Conservation (phyloP, 2,329 filamentous ascomycete genomes). For the Pseudogymnoascus sp. region DNA sequence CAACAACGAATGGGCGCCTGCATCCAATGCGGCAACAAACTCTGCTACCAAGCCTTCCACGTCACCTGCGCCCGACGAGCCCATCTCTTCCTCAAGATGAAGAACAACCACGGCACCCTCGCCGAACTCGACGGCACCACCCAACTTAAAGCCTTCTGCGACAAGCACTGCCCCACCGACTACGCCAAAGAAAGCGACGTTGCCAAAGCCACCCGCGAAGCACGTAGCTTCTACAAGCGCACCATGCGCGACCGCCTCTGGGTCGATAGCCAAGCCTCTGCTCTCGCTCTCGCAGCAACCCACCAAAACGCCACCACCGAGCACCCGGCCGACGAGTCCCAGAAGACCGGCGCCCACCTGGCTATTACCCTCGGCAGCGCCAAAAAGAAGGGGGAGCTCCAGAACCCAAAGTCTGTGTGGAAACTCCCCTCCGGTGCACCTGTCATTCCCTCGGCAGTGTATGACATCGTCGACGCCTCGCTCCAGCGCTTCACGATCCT, state of each 20-base stretch:
- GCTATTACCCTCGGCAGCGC: conserved; percentile 63
- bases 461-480: conserved; percentile 75
- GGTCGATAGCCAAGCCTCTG: conserved; percentile 82
- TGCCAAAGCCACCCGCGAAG: conserved; percentile 67
- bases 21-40: conserved; percentile 96
- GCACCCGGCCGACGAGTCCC: conserved; percentile 70
- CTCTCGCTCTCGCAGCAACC: conserved; percentile 68
- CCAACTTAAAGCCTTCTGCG: conserved; percentile 87
- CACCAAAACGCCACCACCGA: conserved; percentile 56
- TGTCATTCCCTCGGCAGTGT: conserved; percentile 82
- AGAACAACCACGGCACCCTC: conserved; percentile 72
- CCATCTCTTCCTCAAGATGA: conserved; percentile 90
- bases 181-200: conserved; percentile 83
- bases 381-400: conserved; percentile 60
- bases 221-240: conserved; percentile 81
- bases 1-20: conserved; percentile 96
- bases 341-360: conserved; percentile 75
- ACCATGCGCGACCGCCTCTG: conserved; percentile 84
- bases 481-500: conserved; percentile 72
- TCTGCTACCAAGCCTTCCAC: conserved; percentile 94
- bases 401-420: conserved; percentile 65
- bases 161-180: conserved; percentile 85
- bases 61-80: conserved; percentile 89
- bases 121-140: conserved; percentile 71
- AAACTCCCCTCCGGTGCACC: conserved; percentile 90